Evolutionary conservation across 371 early-diverging fungal genomes (phyloP).

Genomic region (Mortierella sp.): DNA sequence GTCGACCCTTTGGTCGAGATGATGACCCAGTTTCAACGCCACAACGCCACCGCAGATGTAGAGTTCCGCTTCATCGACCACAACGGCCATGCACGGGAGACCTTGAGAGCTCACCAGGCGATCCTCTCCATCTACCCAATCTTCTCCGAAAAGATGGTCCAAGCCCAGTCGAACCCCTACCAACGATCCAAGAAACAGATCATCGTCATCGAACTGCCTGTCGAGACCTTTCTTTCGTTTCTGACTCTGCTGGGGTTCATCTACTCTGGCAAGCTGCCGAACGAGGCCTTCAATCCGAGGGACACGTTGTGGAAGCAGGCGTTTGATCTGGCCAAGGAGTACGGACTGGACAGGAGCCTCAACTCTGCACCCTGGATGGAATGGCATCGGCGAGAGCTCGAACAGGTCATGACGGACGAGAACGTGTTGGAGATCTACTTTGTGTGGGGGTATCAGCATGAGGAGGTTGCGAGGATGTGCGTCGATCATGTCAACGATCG

Average conservation of each 20-base stretch:
- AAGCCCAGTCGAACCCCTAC: conserved; percentile 20
- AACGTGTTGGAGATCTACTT: conserved; percentile 46
- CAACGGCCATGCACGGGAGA: conserved; percentile 16
- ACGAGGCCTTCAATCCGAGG: conserved; percentile 20
- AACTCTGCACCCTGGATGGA: conserved; percentile 35
- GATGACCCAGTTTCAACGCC: conserved; percentile 41
- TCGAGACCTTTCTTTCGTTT: conserved; percentile 12
- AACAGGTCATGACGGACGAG: conserved; percentile 30
- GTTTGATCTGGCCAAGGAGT: conserved; percentile 28
- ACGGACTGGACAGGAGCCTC: conserved; percentile 19
- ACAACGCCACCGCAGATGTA: conserved; percentile 31
- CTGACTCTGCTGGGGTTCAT: conserved; percentile 40
- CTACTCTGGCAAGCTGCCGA: conserved; percentile 37
- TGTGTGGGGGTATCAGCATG: conserved; percentile 28
- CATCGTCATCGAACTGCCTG: conserved; percentile 8
- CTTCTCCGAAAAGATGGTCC: conserved; percentile 27
- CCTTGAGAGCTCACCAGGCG: conserved; percentile 34
- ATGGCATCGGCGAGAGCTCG: conserved; percentile 21
- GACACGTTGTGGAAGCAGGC: conserved; percentile 24
- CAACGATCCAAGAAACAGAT: conserved; percentile 11
- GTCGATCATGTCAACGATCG: conserved; percentile 29
- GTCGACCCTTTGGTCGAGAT: conserved; percentile 48
- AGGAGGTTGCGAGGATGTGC: conserved; percentile 20
- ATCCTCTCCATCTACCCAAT: conserved; percentile 45
- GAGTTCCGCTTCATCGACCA: conserved; percentile 23